Percentiles rank a stretch among this genome's conserved stretches.
Evolutionary conservation across 2,329 filamentous ascomycete genomes (phyloP).

Genomic region (Fusarium verrucosum): DNA sequence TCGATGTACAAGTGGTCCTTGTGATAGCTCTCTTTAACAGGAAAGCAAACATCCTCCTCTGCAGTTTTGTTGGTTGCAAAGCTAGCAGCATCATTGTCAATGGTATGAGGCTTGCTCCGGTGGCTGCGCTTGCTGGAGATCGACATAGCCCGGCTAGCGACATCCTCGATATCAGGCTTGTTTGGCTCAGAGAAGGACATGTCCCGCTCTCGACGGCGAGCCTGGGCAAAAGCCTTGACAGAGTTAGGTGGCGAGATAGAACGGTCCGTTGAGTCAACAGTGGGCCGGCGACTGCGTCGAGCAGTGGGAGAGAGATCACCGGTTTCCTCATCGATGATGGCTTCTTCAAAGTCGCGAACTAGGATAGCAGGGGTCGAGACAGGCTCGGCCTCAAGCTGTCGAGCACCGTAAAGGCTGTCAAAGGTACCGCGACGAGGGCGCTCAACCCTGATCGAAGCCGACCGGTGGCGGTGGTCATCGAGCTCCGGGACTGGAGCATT

Average conservation of each 20-base stretch:
- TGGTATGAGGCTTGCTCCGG: conserved; percentile 66
- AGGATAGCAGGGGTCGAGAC: conserved; percentile 52
- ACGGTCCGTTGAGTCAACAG: conserved; percentile 67
- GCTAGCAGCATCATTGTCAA: conserved; percentile 70
- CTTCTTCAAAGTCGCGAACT: conserved; percentile 87
- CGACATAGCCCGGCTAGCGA: conserved; percentile 76
- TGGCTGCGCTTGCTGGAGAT: conserved; percentile 70
- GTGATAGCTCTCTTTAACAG: conserved; percentile 71
- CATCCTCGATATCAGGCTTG: conserved; percentile 53
- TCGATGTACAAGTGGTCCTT: conserved; percentile 86
- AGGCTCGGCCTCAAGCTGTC: conserved; percentile 55
- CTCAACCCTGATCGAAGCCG: conserved; percentile 65
- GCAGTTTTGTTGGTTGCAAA: conserved; percentile 74
- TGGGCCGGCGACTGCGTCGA: conserved; percentile 62
- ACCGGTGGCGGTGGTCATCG: conserved; percentile 84
- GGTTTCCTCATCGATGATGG: conserved; percentile 79
- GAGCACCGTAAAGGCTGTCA: conserved; percentile 71
- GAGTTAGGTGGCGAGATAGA: conserved; percentile 93
- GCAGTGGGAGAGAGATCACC: conserved; percentile 56
- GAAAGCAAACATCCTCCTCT: conserved; percentile 91
- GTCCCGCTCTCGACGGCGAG: conserved; percentile 83
- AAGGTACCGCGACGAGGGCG: conserved; percentile 76
- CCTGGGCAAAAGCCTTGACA: conserved; percentile 95
- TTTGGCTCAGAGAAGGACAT: conserved; percentile 63
- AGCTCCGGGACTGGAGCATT: conserved; percentile 81